Evolutionary conservation across 345 rosid genomes (phyloP).

Genomic region (Salix brachista): DNA sequence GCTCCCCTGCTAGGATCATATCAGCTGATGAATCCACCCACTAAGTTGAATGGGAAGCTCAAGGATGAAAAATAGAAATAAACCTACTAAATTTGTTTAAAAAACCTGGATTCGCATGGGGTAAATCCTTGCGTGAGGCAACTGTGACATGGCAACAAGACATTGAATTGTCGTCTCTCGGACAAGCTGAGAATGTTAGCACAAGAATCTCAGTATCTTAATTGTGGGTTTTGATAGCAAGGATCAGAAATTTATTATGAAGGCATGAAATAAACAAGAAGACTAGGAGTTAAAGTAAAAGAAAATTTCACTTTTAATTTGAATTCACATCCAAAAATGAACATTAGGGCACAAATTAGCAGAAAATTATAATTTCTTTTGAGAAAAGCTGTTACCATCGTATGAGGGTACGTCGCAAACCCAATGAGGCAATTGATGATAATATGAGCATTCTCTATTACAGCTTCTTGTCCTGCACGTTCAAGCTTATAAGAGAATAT

Average conservation of each 20-base stretch:
- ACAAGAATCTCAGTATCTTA: no score
- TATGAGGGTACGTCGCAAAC: constrained; percentile 56
- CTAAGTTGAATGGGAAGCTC: no score
- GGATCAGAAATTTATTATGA: not conserved
- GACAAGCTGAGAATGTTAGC: constrained; percentile 45
- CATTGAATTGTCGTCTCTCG: constrained; percentile 90
- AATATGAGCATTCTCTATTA: constrained; percentile 52
- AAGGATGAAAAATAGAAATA: not conserved
- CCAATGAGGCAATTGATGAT: constrained; percentile 52
- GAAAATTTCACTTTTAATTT: not conserved
- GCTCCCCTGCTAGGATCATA: not conserved
- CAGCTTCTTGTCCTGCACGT: constrained; percentile 58
- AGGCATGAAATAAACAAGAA: not conserved
- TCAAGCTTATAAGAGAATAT: constrained; percentile 9
- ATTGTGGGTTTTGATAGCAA: no score
- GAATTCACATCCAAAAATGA: not conserved
- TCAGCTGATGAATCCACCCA: no score
- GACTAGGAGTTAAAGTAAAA: not conserved
- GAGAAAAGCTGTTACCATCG: constrained; percentile 45
- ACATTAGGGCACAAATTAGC: not conserved
- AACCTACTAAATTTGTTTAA: not conserved
- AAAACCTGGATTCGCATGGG: constrained; percentile 72
- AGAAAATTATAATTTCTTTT: not conserved
- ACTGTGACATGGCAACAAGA: constrained; percentile 59
- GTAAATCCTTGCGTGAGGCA: constrained; percentile 67